phyloP scores from a whole-genome alignment of 2,329 filamentous ascomycete genomes.

The Microdochium paspali region DNA sequence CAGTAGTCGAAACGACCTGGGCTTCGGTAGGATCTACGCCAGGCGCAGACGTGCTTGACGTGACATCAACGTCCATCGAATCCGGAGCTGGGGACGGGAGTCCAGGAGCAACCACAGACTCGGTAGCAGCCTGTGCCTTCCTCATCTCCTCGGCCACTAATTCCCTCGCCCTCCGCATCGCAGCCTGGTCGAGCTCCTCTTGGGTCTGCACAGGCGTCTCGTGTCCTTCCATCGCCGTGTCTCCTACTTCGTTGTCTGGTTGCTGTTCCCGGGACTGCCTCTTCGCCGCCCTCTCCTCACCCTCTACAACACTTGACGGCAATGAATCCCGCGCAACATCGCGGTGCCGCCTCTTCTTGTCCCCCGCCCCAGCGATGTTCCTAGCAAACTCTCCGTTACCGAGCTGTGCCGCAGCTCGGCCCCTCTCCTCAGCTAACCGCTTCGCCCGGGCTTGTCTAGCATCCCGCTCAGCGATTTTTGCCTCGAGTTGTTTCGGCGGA shows the following conservation, averaged over 20 bases:
- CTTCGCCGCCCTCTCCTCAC: too few relatives aligned
- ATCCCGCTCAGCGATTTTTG: slow-evolving; percentile 1
- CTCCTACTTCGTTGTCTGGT: not conserved
- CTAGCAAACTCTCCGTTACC: not conserved
- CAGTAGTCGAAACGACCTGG: too few relatives aligned
- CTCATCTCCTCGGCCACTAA: not conserved
- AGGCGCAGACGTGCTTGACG: too few relatives aligned
- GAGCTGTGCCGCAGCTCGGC: not conserved
- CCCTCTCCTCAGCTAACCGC: not conserved
- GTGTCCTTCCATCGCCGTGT: not conserved
- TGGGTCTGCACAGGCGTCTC: not conserved
- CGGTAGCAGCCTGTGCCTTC: not conserved
- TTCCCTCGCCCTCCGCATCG: not conserved
- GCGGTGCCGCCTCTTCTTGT: not conserved
- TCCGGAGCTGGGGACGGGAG: too few relatives aligned
- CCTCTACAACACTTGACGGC: too few relatives aligned
- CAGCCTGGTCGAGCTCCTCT: not conserved
- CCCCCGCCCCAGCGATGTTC: not conserved
- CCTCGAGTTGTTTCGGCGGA: not conserved
- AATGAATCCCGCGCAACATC: not conserved
- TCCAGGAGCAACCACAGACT: not conserved
- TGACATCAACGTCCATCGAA: too few relatives aligned
- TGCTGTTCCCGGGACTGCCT: not conserved
- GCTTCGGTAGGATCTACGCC: too few relatives aligned
- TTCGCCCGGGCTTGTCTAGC: not conserved